Evolutionary conservation across 371 early-diverging fungal genomes (phyloP), one percentile per base, ranked within the genome.

Genomic region (Mucor circinelloides): DNA sequence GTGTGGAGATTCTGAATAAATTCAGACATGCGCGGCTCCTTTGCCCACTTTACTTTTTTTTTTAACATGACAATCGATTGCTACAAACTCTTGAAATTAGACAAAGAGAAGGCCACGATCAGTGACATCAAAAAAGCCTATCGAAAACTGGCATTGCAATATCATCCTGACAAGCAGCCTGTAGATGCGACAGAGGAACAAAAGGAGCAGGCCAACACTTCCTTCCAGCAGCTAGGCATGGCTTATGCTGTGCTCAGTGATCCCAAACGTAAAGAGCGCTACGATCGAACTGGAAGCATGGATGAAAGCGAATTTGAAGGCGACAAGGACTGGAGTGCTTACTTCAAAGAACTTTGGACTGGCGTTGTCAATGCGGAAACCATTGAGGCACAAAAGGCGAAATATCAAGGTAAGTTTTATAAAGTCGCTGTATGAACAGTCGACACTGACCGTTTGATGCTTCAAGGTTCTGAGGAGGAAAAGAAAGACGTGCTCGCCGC

Each of bases 221-320:
- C 87, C 63, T 98, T 97, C 77, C 96, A 97, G 69, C 77, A 85
- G 17, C 69, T 99, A 5, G 89, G 93, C 1, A 80, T 87, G 40
- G 96, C 95, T 0, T 99, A 99, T 79, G 72, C 90, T 6, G 84
- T 98, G 0, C 85, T 99, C 23, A 87, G 88, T 21, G 95, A 97
- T 75, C 75, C 88, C 0, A 78, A 82, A 31, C 88, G 93, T 58
- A 86, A 94, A 67, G 70, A 81, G 10, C 72, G 82, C 10, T 99
- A 99, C 73, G 99, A 99, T 76, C 60, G 60, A 55, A 70, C 82
- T 73, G 67, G 90, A 76, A 73, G 58, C 70, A 81, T 65, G 15
- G 80, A 79, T 6, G 76, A 75, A 55, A 32, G 65, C 25, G 63
- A 71, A 15, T 73, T 78, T 55, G 63, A 62, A 36, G 84, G 80